phyloP scores from a whole-genome alignment of 148 eudicot species.

The Pouteria glomerata region DNA sequence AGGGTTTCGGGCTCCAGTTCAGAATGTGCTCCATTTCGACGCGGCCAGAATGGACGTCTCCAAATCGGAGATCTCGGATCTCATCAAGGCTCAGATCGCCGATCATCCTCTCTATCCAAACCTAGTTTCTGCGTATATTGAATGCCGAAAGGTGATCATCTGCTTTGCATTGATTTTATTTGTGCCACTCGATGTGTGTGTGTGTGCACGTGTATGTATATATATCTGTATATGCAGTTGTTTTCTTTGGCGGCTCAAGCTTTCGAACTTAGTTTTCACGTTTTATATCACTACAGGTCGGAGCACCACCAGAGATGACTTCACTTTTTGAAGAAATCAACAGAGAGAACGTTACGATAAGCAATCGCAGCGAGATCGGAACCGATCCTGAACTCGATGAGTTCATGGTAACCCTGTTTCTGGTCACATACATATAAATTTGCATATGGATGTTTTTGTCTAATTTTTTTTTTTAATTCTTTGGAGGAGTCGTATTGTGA shows the following conservation, averaged over 20 bases:
- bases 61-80: conserved; percentile 29
- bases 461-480: neutral
- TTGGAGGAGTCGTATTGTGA: conserved; percentile 21
- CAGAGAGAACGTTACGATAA: conserved; percentile 4
- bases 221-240: neutral
- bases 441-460: neutral
- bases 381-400: conserved; percentile 26
- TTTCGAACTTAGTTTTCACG: neutral
- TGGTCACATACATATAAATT: no score
- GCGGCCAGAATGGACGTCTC: neutral
- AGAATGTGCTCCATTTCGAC: neutral
- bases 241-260: neutral
- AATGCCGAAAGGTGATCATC: conserved; percentile 35
- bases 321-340: conserved; percentile 11
- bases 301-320: conserved; percentile 25
- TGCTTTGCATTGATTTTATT: neutral
- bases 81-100: conserved; percentile 41
- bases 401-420: conserved; percentile 19
- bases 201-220: neutral
- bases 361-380: conserved; percentile 1
- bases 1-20: neutral
- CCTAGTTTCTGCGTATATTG: conserved; percentile 31
- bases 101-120: conserved; percentile 45
- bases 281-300: conserved; percentile 8
- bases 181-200: neutral